Conservation (phyloP, 495 filamentous ascomycete species). For the Penicillium antarcticum region DNA sequence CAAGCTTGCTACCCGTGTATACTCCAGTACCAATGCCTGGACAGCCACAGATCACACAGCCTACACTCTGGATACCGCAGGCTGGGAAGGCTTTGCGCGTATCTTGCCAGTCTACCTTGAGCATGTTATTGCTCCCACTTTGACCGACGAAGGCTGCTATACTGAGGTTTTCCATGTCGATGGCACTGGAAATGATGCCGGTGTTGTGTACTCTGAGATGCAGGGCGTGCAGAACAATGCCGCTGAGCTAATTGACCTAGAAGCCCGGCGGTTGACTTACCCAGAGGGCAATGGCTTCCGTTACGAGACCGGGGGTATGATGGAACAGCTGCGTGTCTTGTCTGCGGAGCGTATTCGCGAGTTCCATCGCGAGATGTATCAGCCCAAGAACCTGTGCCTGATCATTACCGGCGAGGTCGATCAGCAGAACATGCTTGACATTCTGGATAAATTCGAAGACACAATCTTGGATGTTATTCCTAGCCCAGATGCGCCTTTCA, state of each 20-base stretch:
- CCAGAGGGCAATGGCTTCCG: conserved; percentile 88
- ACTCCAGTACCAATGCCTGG: conserved; percentile 95
- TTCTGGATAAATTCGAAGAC: conserved; percentile 84
- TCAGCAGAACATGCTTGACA: conserved; percentile 72
- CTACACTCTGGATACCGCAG: conserved; percentile 90
- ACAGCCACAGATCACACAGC: conserved; percentile 93
- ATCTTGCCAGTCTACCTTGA: conserved; percentile 95
- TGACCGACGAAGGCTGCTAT: conserved; percentile 89
- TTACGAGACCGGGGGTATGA: conserved; percentile 97
- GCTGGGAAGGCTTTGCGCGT: conserved; percentile 94
- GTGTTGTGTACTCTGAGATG: conserved; percentile 99
- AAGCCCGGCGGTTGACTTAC: conserved; percentile 73
- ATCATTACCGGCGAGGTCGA: conserved; percentile 87
- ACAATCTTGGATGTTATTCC: conserved; percentile 80
- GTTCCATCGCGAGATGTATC: conserved; percentile 97
- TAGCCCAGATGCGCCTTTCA: conserved; percentile 68
- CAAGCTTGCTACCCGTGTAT: conserved; percentile 87
- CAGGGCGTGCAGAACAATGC: conserved; percentile 86
- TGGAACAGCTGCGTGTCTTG: conserved; percentile 81
- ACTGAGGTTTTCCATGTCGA: conserved; percentile 98
- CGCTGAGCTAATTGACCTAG: conserved; percentile 78
- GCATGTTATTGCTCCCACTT: conserved; percentile 84
- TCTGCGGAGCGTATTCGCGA: conserved; percentile 84
- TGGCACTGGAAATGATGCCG: conserved; percentile 88
- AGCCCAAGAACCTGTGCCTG: conserved; percentile 91